Conservation (phyloP, 2,329 filamentous ascomycete species). For the Monilinia vaccinii-corymbosi region DNA sequence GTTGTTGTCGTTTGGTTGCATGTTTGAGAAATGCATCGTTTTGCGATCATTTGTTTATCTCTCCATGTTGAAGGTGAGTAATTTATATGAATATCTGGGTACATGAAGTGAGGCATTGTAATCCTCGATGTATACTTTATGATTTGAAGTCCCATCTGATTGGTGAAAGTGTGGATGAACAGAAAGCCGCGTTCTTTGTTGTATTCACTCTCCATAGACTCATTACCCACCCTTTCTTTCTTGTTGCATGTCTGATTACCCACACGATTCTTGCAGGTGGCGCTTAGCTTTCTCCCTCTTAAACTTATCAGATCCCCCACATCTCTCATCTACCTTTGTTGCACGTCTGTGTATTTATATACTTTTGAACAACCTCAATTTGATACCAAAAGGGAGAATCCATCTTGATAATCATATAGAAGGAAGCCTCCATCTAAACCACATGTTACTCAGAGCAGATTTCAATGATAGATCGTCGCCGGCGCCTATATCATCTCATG, state of each 20-base stretch:
- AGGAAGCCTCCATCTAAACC: fast-evolving
- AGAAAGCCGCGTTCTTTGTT: background rate
- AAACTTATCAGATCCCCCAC: background rate
- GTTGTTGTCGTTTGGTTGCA: background rate
- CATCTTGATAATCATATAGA: background rate
- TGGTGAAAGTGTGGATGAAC: background rate
- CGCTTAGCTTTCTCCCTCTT: background rate
- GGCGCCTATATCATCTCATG: background rate
- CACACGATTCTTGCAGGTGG: background rate
- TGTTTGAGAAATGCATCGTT: background rate
- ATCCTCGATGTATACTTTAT: background rate
- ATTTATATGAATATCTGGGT: background rate
- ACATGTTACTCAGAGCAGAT: too few species aligned
- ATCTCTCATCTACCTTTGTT: background rate
- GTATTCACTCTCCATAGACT: background rate
- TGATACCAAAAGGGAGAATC: background rate
- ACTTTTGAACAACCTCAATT: background rate
- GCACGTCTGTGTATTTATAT: background rate
- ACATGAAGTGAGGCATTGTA: background rate
- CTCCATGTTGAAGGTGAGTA: background rate
- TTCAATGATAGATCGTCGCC: background rate
- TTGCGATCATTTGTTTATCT: background rate
- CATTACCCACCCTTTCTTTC: too few species aligned
- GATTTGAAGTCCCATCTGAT: background rate
- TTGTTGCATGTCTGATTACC: background rate